Base-by-base conservation (phyloP, 2,329 filamentous ascomycete genomes). In the Waltergamsia citrina region DNA sequence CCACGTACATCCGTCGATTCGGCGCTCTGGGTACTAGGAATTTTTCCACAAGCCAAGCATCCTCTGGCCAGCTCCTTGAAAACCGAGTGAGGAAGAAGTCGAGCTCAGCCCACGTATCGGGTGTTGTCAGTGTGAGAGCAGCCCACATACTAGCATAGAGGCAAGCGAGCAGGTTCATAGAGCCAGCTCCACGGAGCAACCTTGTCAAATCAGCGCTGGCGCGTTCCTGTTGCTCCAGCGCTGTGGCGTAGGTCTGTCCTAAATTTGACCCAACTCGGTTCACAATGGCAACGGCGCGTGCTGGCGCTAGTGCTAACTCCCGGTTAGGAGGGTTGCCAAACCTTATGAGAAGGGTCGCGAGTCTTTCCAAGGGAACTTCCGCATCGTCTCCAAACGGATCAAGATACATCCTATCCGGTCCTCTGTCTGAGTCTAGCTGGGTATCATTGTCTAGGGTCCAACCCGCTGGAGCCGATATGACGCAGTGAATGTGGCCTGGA, bases 401-500 rank as follows among this genome's bases (percentile, higher is more conserved):
- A 43, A 95, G 67, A 51, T 85, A 93, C 74, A 94, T 90, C 30
- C 67, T 46, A 44, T 10, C 42, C 38, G 5, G 44, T 38, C 11
- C 63, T 60, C 31, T 67, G 56, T 25, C 18, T 2, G 67, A 54
- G 10, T 51, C 46, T 7, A 53, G 46, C 6, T 60, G 38, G 18
- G 46, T 46, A 10, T 45, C 43, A 15, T 62, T 74, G 49, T 86
- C 73, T 32, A 87, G 57, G 21, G 78, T 75, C 45, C 71, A 54
- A 3, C 74, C 75, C 1, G 61, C 51, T 0, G 71, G 67, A 5
- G 82, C 71, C 33, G 73, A 67, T 10, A 96, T 75, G 34, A 93
- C 77, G 14, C 78, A 83, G 50, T 94, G 81, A 11, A 94, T 85
- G 51, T 95, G 87, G 42, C 77, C 83, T 4, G 90, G 86, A 48